Base-by-base conservation (phyloP, 1,139 yeast genomes). In the Pichia terricola region DNA sequence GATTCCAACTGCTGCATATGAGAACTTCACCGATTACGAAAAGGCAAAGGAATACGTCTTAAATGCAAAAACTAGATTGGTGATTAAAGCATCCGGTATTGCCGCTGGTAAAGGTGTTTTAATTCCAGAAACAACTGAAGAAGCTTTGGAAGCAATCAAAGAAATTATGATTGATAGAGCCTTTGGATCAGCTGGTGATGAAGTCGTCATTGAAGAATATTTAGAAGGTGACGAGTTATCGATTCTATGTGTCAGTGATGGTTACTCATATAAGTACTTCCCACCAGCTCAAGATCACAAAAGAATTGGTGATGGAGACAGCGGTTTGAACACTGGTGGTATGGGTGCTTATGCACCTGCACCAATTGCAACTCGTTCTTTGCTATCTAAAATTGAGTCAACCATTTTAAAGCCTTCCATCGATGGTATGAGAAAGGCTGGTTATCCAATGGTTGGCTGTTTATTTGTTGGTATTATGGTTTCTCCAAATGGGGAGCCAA, bases 301-400 rank as follows among this genome's bases (percentile, higher is more conserved):
- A 70, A 81, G 98, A 65, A 75, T 84, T 56, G 94, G 95, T 45
- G 88, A 94, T 58, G 91, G 89, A 49, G 99, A 94, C 63, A 70
- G 79, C 41, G 99, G 99, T 34, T 73, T 89, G 53, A 94, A 94
- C 69, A 94, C 98, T 42, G 99, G 99, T 53, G 99, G 99, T 52
- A 94, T 94, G 99, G 99, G 99, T 51, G 95, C 98, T 22, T 94
- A 94, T 60, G 94, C 97, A 4, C 99, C 98, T 40, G 95, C 97
- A 7, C 98, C 98, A 44, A 75, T 89, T 49, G 91, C 85, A 26
- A 81, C 91, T 30, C 79, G 85, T 4, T 72, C 73, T 34, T 64
- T 91, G 34, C 67, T 88, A 56, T 67, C 73, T 48, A 72, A 79
- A 62, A 88, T 94, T 58, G 79, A 88, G 59, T 70, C 71, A 43